These are phyloP conservation scores for Cyberlindnera maritima DNA, from an alignment of 805 yeast species.

Conservation along the genomic window DNA sequence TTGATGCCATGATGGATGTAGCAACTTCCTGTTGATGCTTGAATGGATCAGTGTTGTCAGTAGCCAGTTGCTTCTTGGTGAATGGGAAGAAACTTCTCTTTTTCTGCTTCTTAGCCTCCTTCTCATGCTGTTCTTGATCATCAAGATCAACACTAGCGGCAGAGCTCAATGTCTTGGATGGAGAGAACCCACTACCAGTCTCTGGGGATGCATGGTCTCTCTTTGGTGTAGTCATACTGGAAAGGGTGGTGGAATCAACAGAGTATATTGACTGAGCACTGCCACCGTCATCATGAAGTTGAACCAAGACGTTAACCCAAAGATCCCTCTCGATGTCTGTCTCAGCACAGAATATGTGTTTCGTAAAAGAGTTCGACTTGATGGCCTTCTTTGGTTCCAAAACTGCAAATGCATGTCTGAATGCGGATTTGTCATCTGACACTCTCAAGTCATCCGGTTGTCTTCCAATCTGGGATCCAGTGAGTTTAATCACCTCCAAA, in stretches of 20 bases:
- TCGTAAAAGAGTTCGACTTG: conserved; percentile 33
- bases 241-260: conserved; percentile 2
- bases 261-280: conserved; percentile 11
- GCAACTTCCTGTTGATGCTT: conserved; percentile 9
- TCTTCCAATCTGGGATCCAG: conserved; percentile 54
- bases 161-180: conserved; percentile 6
- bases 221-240: conserved; percentile 5
- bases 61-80: conserved; percentile 32
- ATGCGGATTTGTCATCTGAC: conserved; percentile 30
- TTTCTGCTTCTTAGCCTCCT: conserved; percentile 44
- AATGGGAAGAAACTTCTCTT: conserved; percentile 64
- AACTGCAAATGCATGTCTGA: conserved; percentile 58
- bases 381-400: conserved; percentile 41
- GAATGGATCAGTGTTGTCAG: conserved; percentile 12
- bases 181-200: conserved; percentile 1
- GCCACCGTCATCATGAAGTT: conserved; percentile 27
- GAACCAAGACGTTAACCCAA: conserved; percentile 56
- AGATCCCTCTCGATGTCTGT: conserved; percentile 70
- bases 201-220: conserved; percentile 8
- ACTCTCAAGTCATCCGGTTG: conserved; percentile 34
- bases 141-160: conserved; percentile 15
- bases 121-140: conserved; percentile 18
- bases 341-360: conserved; percentile 75
- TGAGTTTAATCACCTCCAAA: conserved; percentile 49
- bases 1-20: conserved; percentile 4